Percentiles rank a stretch among this genome's conserved stretches.
Evolutionary conservation across 2,329 filamentous ascomycete species (phyloP).

Genomic region (Neocucurbitaria cava): DNA sequence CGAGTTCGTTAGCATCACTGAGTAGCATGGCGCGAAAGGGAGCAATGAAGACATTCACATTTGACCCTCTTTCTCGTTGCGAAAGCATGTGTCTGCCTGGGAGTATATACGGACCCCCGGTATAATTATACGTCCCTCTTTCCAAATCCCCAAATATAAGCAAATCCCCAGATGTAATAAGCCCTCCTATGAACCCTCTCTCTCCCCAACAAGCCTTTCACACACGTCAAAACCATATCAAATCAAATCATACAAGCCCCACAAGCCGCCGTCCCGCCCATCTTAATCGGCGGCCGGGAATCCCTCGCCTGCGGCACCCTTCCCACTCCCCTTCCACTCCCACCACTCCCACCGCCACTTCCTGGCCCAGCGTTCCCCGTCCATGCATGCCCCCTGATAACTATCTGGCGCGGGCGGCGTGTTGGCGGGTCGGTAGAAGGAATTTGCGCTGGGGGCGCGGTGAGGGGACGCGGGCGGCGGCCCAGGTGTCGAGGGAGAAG

Average conservation of each 20-base stretch:
- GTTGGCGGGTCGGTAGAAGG: slow-evolving; percentile 33
- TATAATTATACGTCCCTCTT: too few relatives aligned
- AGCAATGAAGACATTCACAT: slow-evolving; percentile 18
- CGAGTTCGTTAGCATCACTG: slow-evolving; percentile 23
- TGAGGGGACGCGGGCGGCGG: slow-evolving; percentile 44
- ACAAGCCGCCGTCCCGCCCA: slow-evolving; percentile 35
- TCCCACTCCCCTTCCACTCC: slow-evolving; percentile 23
- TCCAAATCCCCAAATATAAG: too few relatives aligned
- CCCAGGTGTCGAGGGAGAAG: slow-evolving; percentile 47
- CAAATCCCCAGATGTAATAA: too few relatives aligned
- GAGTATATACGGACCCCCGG: too few relatives aligned
- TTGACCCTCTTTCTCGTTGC: background rate
- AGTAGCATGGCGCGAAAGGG: slow-evolving; percentile 37
- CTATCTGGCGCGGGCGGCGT: slow-evolving; percentile 25
- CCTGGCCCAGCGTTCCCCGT: slow-evolving; percentile 29
- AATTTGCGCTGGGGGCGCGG: slow-evolving; percentile 29
- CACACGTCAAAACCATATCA: too few relatives aligned
- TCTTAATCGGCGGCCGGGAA: slow-evolving; percentile 34
- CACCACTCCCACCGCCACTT: slow-evolving; percentile 10
- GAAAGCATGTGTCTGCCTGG: too few relatives aligned
- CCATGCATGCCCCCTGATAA: slow-evolving; percentile 45
- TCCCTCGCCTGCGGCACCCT: slow-evolving; percentile 31
- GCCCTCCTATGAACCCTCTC: too few relatives aligned
- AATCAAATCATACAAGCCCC: slow-evolving; percentile 38
- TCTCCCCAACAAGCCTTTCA: too few relatives aligned